Evolutionary conservation across 73 alveolate genomes (phyloP).

Genomic region (Tetrahymena thermophila): DNA sequence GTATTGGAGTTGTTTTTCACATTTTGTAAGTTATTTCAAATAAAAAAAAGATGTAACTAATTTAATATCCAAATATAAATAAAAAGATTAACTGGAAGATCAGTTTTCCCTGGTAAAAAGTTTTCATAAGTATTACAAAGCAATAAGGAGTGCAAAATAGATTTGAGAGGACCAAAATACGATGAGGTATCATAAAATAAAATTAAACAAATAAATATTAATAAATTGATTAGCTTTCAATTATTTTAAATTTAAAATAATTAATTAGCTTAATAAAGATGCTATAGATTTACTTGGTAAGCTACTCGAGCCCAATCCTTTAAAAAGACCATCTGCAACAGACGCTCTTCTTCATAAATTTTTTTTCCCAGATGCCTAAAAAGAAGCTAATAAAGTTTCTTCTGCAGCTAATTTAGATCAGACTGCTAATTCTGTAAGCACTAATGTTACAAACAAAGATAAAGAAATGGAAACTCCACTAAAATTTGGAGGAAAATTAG

Average conservation of each 20-base stretch:
- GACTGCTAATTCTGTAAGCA: neutral
- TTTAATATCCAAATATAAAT: neutral
- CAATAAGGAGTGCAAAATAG: neutral
- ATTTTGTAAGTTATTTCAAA: conserved; percentile 1
- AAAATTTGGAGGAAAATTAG: neutral
- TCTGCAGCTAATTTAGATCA: neutral
- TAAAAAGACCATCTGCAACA: neutral
- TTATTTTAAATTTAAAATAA: neutral
- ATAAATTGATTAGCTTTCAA: neutral
- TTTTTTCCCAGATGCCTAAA: neutral
- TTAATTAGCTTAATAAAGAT: neutral
- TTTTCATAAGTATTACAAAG: neutral
- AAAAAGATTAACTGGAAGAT: neutral
- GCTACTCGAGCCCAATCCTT: neutral
- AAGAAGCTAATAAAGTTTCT: neutral
- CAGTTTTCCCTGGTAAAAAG: neutral
- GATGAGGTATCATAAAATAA: neutral
- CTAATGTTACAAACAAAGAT: neutral
- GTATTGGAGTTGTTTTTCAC: conserved; percentile 22
- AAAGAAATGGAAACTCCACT: neutral
- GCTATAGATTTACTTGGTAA: neutral
- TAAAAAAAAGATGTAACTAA: neutral
- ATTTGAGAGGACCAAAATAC: neutral
- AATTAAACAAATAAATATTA: neutral
- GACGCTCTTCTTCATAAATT: neutral